phyloP scores from a whole-genome alignment of 371 early-diverging fungal species.

The Fennellomyces sp. region DNA sequence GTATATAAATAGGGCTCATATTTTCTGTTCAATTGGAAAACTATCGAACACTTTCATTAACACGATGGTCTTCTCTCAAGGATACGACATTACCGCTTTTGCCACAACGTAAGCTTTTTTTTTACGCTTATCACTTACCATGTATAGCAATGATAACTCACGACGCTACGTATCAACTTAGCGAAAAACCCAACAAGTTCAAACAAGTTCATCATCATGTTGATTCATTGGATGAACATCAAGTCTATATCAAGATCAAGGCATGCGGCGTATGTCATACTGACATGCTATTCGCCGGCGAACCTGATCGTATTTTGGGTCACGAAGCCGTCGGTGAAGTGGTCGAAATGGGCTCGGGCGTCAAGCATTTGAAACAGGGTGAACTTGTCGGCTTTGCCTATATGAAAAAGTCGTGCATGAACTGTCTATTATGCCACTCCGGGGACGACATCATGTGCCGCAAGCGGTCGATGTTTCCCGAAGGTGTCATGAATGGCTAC shows the following conservation, averaged over 20 bases:
- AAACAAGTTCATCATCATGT: conserved; percentile 16
- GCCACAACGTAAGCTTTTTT: conserved; percentile 11
- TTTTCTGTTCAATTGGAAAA: no score
- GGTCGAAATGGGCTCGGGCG: conserved; percentile 39
- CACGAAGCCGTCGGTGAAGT: conserved; percentile 57
- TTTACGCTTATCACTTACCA: not conserved
- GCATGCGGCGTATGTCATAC: conserved; percentile 63
- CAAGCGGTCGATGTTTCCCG: conserved; percentile 47
- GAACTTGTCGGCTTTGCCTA: conserved; percentile 54
- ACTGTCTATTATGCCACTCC: conserved; percentile 41
- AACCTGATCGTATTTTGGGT: conserved; percentile 35
- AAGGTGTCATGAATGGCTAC: conserved; percentile 47
- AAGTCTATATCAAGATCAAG: conserved; percentile 44
- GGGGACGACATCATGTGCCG: conserved; percentile 53
- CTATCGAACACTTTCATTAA: no score
- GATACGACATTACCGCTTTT: conserved; percentile 17
- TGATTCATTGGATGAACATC: conserved; percentile 14
- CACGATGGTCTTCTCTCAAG: no score
- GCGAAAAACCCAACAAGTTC: conserved; percentile 18
- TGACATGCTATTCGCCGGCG: conserved; percentile 35
- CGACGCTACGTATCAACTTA: not conserved
- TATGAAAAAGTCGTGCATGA: conserved; percentile 45
- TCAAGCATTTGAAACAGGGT: conserved; percentile 47
- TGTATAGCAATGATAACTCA: not conserved
- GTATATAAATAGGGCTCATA: no score